A percentile compares a stretch with the other conserved stretches of the same genome.
Conservation (phyloP, 352 stramenopile species). For the Phytophthora syringae region DNA sequence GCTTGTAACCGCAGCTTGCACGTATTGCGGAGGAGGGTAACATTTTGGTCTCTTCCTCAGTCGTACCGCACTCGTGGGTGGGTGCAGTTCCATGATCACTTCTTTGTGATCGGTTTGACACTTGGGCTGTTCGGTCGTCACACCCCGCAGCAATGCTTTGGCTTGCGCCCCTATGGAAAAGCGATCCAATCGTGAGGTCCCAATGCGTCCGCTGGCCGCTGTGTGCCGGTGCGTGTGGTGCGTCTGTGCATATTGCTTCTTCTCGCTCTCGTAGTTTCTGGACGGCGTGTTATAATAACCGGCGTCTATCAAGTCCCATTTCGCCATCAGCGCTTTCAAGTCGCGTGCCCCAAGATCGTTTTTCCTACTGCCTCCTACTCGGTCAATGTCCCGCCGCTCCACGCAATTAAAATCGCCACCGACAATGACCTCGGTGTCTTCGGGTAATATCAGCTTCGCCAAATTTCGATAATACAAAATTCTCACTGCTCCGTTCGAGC, state of each 20-base stretch:
- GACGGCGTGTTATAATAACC: neutral
- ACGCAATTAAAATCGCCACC: neutral
- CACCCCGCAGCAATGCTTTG: neutral
- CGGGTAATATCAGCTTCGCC: neutral
- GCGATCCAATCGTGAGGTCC: neutral
- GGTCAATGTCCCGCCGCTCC: no score
- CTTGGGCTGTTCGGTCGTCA: neutral
- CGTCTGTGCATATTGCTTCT: neutral
- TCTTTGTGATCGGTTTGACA: neutral
- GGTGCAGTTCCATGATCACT: neutral
- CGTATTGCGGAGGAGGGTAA: slow-evolving; percentile 1
- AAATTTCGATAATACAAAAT: neutral
- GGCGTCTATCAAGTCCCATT: neutral
- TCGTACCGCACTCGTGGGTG: neutral
- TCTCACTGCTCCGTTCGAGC: neutral
- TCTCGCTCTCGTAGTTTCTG: neutral
- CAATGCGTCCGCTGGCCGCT: neutral
- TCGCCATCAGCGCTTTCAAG: no score
- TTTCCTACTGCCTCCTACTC: no score
- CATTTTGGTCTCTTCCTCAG: neutral
- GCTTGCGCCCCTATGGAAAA: neutral
- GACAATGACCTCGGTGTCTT: neutral
- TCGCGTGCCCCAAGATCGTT: no score
- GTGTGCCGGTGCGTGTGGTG: neutral
- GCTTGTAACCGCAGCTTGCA: neutral